Percentiles rank a stretch among this genome's conserved stretches.
These are phyloP conservation scores for Trichoderma gamsii DNA, from an alignment of 495 filamentous ascomycete genomes.

Conservation along the genomic window DNA sequence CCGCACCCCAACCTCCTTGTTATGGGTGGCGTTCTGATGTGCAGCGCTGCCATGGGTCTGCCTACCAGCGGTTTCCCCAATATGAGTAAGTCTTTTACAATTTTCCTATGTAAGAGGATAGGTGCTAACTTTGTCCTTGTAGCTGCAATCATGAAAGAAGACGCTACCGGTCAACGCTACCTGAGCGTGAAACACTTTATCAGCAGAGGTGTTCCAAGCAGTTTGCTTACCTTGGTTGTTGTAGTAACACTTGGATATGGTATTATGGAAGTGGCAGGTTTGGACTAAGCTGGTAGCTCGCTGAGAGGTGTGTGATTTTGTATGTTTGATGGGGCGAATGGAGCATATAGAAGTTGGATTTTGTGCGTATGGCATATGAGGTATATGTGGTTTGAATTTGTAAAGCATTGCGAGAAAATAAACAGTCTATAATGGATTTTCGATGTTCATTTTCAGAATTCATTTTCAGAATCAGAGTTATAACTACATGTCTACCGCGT, in stretches of 20 bases:
- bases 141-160: conserved; percentile 99
- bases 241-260: conserved; percentile 82
- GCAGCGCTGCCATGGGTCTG: conserved; percentile 73
- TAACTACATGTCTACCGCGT: neutral
- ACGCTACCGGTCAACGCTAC: conserved; percentile 84
- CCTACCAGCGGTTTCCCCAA: conserved; percentile 97
- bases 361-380: neutral
- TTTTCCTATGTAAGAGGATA: conserved; percentile 17
- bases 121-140: conserved; percentile 24
- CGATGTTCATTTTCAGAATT: too few relatives aligned
- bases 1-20: conserved; percentile 93
- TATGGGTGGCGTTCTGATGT: conserved; percentile 67
- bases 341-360: neutral
- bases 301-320: neutral
- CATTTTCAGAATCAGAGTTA: too few relatives aligned
- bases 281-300: conserved; percentile 26
- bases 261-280: conserved; percentile 71
- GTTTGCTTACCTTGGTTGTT: conserved; percentile 73
- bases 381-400: neutral
- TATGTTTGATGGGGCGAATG: neutral
- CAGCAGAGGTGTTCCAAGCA: conserved; percentile 78
- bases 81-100: conserved; percentile 72
- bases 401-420: neutral
- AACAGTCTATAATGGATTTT: neutral
- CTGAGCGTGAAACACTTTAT: conserved; percentile 91